Base-by-base conservation (phyloP, 2,329 filamentous ascomycete genomes). In the Escovopsis sp. region DNA sequence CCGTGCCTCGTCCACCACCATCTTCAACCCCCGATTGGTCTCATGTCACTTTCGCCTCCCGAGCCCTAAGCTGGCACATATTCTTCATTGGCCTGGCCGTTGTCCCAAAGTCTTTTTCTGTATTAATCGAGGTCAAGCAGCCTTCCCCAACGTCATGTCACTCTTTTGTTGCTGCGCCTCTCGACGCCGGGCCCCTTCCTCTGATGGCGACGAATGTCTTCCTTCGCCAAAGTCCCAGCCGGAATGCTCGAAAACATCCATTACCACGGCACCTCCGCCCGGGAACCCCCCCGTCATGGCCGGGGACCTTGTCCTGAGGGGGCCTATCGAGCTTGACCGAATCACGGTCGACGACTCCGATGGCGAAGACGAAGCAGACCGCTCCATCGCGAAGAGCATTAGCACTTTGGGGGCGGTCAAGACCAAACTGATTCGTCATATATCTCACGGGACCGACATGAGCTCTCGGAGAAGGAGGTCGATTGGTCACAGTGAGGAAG, bases 401-500 rank as follows among this genome's bases (percentile, higher is more conserved):
- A 62, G 59, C 38, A 62, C 66, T 0, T 55, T 76, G 10, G 62
- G 62, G 29, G 57, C 57, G 3, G 64, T 76, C 29, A 67, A 62
- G 32, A 62, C 58, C 6, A 67, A 59, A 35, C 52, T 74, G 13
- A 60, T 63, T 43, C 61, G 62, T 36, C 67, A 64, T 32, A 56
- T 72, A 6, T 71, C 70, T 2, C 59, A 65, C 20, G 66, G 68
- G 15, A 60, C 58, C 4, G 56, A 64, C 7, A 50, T 53, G 2
- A 66, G 61, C 37, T 54, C 63, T 27, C 60, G 58, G 31, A 64
- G 65, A 2, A 62, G 57, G 30, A 58, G 59, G 4, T 63, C 63
- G 13, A 55, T 66, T 29, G 65, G 67, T 11, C 64, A 61, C 39
- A 72, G 66, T 37, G 61, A 72, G 20, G 71, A 74, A 46, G 70